These are phyloP conservation scores for Spinacia oleracea DNA, from an alignment of 179 eudicot species.

Conservation along the genomic window DNA sequence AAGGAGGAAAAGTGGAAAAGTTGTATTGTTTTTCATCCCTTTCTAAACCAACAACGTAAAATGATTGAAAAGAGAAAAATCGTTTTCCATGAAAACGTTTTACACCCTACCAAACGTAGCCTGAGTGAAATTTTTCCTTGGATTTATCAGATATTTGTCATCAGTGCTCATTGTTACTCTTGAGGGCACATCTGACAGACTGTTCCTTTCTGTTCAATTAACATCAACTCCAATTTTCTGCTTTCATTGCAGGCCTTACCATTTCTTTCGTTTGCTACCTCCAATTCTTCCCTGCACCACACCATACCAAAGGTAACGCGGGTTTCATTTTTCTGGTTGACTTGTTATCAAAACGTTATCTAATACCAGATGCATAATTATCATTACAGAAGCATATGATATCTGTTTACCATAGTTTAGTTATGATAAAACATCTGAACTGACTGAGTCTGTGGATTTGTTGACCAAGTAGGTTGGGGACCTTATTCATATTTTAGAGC, in stretches of 20 bases:
- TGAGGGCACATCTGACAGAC: neutral
- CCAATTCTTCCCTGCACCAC: slow-evolving; percentile 56
- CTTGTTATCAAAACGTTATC: neutral
- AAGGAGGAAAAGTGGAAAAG: too few species aligned
- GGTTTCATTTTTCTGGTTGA: slow-evolving; percentile 5
- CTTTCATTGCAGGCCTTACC: slow-evolving; percentile 35
- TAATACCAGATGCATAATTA: neutral
- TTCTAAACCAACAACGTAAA: too few species aligned
- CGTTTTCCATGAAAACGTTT: too few species aligned
- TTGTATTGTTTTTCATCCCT: too few species aligned
- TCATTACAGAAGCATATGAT: neutral
- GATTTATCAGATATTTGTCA: too few species aligned
- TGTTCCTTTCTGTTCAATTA: neutral
- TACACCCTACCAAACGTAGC: too few species aligned
- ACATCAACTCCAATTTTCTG: neutral
- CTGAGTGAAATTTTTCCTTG: too few species aligned
- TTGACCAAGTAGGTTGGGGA: slow-evolving; percentile 49
- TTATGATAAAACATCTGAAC: too few species aligned
- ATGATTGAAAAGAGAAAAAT: too few species aligned
- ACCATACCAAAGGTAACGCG: slow-evolving; percentile 40
- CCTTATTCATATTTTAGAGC: slow-evolving; percentile 56
- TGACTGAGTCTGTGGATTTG: neutral
- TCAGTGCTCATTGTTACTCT: neutral
- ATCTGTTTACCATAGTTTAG: neutral
- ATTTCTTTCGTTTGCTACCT: slow-evolving; percentile 51